Evolutionary conservation across 805 yeast species (phyloP).

Genomic region (Wickerhamomyces kurtzmanii): DNA sequence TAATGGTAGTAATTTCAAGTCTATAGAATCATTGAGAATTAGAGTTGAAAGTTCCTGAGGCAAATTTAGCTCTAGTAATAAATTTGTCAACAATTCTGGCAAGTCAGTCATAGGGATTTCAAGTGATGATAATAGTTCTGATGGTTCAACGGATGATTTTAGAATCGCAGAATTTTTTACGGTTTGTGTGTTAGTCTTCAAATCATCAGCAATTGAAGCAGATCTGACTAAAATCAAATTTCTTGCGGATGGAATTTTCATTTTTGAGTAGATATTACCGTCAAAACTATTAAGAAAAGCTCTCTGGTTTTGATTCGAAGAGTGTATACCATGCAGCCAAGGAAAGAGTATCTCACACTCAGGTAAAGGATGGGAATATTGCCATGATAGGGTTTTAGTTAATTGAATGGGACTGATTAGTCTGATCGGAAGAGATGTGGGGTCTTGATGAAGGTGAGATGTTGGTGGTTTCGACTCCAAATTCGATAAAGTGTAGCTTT

Average conservation of each 20-base stretch:
- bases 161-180: constrained; percentile 30
- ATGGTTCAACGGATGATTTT: constrained; percentile 43
- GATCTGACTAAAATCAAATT: constrained; percentile 17
- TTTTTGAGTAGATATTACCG: constrained; percentile 7
- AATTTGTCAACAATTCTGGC: constrained; percentile 3
- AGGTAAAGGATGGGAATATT: constrained; percentile 35
- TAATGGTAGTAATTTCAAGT: constrained; percentile 31
- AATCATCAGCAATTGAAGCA: constrained; percentile 15
- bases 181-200: constrained; percentile 7
- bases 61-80: constrained; percentile 9
- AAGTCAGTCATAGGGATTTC: constrained; percentile 30
- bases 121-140: constrained; percentile 43
- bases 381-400: constrained; percentile 10
- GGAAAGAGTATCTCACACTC: constrained; percentile 69
- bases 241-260: constrained; percentile 12
- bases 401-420: constrained; percentile 10
- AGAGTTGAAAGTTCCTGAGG: no score
- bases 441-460: no score
- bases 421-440: constrained; percentile 11
- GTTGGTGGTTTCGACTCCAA: no score
- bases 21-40: constrained; percentile 19
- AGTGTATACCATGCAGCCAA: constrained; percentile 68
- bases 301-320: constrained; percentile 15
- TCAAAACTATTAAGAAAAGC: constrained; percentile 13
- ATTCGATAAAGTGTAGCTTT: no score